A percentile compares a stretch with the other conserved stretches of the same genome.
phyloP scores from a whole-genome alignment of 2,329 filamentous ascomycete genomes.

The Monascus ruber region DNA sequence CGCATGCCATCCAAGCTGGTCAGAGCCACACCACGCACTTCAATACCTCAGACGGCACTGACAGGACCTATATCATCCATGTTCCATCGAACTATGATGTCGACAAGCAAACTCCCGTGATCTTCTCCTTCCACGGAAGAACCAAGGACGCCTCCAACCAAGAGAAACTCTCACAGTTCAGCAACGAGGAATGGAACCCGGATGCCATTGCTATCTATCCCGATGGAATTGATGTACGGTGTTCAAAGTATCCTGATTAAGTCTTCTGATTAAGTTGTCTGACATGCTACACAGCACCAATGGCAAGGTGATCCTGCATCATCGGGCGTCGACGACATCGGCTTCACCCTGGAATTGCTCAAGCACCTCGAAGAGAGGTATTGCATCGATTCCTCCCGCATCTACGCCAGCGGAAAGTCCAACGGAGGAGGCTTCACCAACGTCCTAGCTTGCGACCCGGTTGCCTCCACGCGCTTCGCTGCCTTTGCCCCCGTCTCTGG shows the following conservation, averaged over 20 bases:
- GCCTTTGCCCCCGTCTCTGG: conserved; percentile 41
- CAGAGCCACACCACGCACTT: too few species aligned
- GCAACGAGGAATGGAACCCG: conserved; percentile 32
- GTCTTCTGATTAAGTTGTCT: neutral
- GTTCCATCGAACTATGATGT: neutral
- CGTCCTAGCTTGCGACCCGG: conserved; percentile 36
- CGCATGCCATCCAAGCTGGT: too few species aligned
- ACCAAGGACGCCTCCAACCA: conserved; percentile 25
- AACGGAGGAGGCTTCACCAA: conserved; percentile 44
- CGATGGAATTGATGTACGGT: conserved; percentile 29
- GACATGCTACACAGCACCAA: conserved; percentile 9
- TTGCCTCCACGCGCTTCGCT: conserved; percentile 33
- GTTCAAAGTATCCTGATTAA: conserved; percentile 18
- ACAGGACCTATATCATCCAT: too few species aligned
- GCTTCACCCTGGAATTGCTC: conserved; percentile 36
- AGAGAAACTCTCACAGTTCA: conserved; percentile 35
- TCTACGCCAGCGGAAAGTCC: conserved; percentile 42
- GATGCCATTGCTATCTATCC: conserved; percentile 37
- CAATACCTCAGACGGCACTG: too few species aligned
- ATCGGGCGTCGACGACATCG: conserved; percentile 30
- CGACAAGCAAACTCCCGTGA: conserved; percentile 22
- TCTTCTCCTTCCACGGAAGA: conserved; percentile 40
- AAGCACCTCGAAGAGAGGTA: conserved; percentile 17
- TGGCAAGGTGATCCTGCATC: conserved; percentile 35
- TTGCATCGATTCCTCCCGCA: conserved; percentile 28